A percentile compares a stretch with the other conserved stretches of the same genome.
phyloP scores from a whole-genome alignment of 129 eudicot genomes.

The Saposhnikovia divaricata region DNA sequence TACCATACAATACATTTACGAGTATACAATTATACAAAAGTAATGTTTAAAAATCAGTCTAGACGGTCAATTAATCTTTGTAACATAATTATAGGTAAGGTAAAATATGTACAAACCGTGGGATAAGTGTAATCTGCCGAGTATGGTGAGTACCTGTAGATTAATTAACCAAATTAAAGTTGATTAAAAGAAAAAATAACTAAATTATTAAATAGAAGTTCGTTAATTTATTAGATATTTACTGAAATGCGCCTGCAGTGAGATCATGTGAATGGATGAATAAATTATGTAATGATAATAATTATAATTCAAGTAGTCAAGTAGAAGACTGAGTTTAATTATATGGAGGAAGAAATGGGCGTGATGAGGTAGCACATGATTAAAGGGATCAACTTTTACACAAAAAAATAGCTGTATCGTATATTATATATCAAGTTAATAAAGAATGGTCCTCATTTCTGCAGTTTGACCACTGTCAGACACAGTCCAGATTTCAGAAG shows the following conservation, averaged over 20 bases:
- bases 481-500: not conserved
- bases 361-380: not conserved
- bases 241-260: constrained; percentile 14
- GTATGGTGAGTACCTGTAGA: constrained; percentile 79
- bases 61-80: no score
- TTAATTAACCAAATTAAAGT: not conserved
- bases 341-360: no score
- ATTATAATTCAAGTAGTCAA: not conserved
- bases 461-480: constrained; percentile 9
- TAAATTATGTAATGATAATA: not conserved
- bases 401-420: not conserved
- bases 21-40: no score
- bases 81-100: no score
- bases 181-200: not conserved
- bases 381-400: not conserved
- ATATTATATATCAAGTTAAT: not conserved
- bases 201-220: not conserved
- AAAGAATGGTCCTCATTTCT: not conserved
- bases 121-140: constrained; percentile 84
- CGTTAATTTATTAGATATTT: no score
- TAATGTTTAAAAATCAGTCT: no score
- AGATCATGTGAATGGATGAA: not conserved
- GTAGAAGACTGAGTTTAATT: not conserved
- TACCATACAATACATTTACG: not conserved
- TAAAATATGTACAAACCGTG: constrained; percentile 41